Conservation (phyloP, 805 yeast species). For the Suhomyces pyralidae region DNA sequence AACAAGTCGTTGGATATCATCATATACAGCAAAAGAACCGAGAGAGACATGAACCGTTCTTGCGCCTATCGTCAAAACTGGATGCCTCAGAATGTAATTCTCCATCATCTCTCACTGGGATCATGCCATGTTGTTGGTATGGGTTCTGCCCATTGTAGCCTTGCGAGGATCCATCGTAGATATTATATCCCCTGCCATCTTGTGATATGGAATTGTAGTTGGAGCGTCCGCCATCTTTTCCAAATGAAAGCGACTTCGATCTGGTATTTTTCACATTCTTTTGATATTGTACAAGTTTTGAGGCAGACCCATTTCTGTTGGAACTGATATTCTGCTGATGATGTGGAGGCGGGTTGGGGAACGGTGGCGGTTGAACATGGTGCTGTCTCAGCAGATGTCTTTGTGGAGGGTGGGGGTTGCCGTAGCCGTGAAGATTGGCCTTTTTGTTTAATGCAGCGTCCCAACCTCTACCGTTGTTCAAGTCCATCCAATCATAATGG, state of each 20-base stretch:
- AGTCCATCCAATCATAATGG: constrained; percentile 96
- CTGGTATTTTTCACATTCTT: constrained; percentile 13
- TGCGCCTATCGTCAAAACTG: constrained; percentile 22
- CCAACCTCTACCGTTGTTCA: constrained; percentile 96
- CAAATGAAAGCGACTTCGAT: constrained; percentile 14
- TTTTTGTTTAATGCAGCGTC: constrained; percentile 85
- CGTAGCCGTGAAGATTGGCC: constrained; percentile 93
- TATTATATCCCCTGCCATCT: constrained; percentile 16
- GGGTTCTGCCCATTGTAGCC: constrained; percentile 8
- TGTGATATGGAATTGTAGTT: constrained; percentile 20
- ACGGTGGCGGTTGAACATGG: constrained; percentile 15
- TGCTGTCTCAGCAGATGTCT: constrained; percentile 15
- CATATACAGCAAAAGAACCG: constrained; percentile 5
- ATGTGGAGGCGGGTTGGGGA: not conserved
- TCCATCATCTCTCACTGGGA: constrained; percentile 34
- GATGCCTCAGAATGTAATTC: constrained; percentile 40
- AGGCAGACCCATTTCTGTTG: constrained; percentile 3
- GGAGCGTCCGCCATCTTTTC: constrained; percentile 7
- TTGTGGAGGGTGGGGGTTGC: constrained; percentile 81
- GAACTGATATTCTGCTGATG: not conserved
- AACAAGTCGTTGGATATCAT: not conserved
- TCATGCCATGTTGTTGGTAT: constrained; percentile 28
- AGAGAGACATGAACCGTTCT: constrained; percentile 6
- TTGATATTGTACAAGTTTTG: constrained; percentile 10
- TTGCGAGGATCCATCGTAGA: constrained; percentile 18